Evolutionary conservation across 768 basidiomycete species (phyloP).

Genomic region (Tubosaeta sp.): DNA sequence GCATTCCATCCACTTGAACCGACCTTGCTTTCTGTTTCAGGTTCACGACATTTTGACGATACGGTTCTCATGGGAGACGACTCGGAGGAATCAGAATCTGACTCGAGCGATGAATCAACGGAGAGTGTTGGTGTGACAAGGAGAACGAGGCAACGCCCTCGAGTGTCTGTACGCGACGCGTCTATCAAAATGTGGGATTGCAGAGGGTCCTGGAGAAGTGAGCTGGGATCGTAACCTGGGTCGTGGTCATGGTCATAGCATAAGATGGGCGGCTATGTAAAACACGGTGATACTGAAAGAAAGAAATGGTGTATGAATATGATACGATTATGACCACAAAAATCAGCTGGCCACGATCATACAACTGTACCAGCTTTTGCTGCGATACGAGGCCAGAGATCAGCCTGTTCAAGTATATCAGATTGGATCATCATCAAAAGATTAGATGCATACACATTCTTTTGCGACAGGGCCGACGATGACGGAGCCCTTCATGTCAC

Average conservation of each 20-base stretch:
- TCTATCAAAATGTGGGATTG: constrained; percentile 29
- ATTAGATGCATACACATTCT: constrained; percentile 78
- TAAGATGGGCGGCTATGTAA: constrained; percentile 16
- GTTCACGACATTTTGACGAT: constrained; percentile 66
- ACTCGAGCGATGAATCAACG: constrained; percentile 7
- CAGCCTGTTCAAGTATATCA: constrained; percentile 52
- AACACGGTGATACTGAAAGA: constrained; percentile 8
- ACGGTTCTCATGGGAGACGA: background rate
- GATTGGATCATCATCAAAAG: background rate
- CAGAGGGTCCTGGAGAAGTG: background rate
- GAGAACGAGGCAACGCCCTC: constrained; percentile 10
- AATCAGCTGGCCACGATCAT: constrained; percentile 38
- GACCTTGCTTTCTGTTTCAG: constrained; percentile 60
- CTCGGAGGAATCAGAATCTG: constrained; percentile 14
- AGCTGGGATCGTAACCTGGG: background rate
- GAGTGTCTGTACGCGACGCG: constrained; percentile 21
- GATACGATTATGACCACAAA: constrained; percentile 12
- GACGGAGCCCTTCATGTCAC: constrained; percentile 99
- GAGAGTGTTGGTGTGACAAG: background rate
- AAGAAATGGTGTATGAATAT: constrained; percentile 2
- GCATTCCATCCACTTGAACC: constrained; percentile 66
- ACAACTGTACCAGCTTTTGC: constrained; percentile 99
- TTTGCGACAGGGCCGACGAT: constrained; percentile 98
- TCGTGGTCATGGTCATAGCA: constrained; percentile 20
- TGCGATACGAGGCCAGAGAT: constrained; percentile 99